These are phyloP conservation scores for Debaryomycetaceae sp. DNA, from an alignment of 1,139 yeast species.

Conservation along the genomic window DNA sequence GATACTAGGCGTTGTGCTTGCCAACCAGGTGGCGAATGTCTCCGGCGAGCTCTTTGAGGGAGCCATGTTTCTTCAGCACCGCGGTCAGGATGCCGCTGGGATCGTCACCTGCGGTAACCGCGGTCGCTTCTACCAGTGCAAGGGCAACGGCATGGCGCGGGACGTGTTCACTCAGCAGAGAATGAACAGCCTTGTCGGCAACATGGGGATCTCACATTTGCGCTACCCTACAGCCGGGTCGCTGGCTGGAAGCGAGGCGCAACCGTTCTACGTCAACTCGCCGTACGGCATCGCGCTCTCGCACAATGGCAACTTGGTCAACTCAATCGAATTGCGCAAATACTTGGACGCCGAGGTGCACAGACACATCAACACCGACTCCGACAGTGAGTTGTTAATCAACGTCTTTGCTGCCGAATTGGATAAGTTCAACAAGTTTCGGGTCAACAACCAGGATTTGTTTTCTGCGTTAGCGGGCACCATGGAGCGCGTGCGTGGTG, in stretches of 20 bases:
- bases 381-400: slow-evolving; percentile 85
- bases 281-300: slow-evolving; percentile 90
- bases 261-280: slow-evolving; percentile 95
- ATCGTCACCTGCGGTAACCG: slow-evolving; percentile 92
- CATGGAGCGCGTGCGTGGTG: slow-evolving; percentile 79
- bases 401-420: slow-evolving; percentile 90
- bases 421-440: slow-evolving; percentile 85
- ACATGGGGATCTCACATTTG: slow-evolving; percentile 92
- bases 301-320: slow-evolving; percentile 94
- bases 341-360: slow-evolving; percentile 92
- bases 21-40: slow-evolving; percentile 68
- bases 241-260: slow-evolving; percentile 94
- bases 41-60: slow-evolving; percentile 93
- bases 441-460: slow-evolving; percentile 88
- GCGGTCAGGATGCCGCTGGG: slow-evolving; percentile 99
- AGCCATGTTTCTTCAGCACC: slow-evolving; percentile 87
- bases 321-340: slow-evolving; percentile 69
- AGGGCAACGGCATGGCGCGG: slow-evolving; percentile 98
- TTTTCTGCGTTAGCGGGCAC: slow-evolving; percentile 84
- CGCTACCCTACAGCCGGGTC: slow-evolving; percentile 99
- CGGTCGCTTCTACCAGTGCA: slow-evolving; percentile 93
- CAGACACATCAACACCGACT: slow-evolving; percentile 95
- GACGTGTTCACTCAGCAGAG: slow-evolving; percentile 89
- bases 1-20: slow-evolving; percentile 79
- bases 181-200: slow-evolving; percentile 77